Evolutionary conservation across 495 filamentous ascomycete species (phyloP), one percentile per base, ranked within the genome.

Genomic region (Penicillium mononematosum): DNA sequence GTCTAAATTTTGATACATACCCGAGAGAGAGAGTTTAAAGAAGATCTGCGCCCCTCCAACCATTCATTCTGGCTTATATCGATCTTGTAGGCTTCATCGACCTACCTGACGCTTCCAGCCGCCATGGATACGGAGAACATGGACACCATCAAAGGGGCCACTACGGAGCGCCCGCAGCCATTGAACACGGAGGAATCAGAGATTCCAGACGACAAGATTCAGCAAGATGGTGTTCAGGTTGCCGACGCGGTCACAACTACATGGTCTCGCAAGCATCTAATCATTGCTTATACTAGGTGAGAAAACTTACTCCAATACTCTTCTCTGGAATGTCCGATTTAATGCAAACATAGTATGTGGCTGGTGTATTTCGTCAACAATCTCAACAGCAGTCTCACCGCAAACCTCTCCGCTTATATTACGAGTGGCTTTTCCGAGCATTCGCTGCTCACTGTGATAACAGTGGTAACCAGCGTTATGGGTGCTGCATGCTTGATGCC

Each of bases 401-500:
- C 58, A 11, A 59, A 61, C 43, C 46, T 67, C 7, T 59, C 59
- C 6, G 58, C 63, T 2, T 69, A 66, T 47, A 58, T 72, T 34
- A 68, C 65, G 17, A 73, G 71, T 56, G 52, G 51, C 25, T 72
- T 73, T 45, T 42, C 48, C 9, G 39, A 66, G 12, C 68, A 75
- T 36, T 74, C 70, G 0, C 59, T 76, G 39, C 62, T 66, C 0
- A 66, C 67, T 1, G 66, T 66, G 1, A 72, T 69, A n/a, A 44
- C 53, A 7, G 63, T 75, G 38, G 58, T 77, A 19, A 66, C 70
- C 4, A 67, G 55, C 22, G 56, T 89, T 41, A 82, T 88, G 56
- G 81, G 79, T 29, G 60, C 59, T 83, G 83, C 62, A 66, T 88
- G 55, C 63, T 76, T 53, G 83, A 86, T 88, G 45, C 79, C 86